Conservation (phyloP, 345 rosid species). For the Alliaria petiolata region DNA sequence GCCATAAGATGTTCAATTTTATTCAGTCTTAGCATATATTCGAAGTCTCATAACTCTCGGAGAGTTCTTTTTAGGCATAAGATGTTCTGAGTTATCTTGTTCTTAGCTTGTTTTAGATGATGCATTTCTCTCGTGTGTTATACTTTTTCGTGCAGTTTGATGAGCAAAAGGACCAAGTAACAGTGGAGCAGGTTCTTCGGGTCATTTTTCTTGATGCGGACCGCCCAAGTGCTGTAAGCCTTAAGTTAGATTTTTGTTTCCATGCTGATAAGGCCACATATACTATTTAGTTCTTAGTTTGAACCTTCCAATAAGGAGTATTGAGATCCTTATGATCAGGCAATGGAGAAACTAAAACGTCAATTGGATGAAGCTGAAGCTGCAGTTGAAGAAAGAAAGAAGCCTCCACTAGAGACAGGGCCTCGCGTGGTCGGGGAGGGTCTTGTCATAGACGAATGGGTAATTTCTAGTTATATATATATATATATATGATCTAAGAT, state of each 20-base stretch:
- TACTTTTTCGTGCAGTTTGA: slow-evolving; percentile 77
- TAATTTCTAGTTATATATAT: slow-evolving; percentile 11
- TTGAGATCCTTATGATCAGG: slow-evolving; percentile 32
- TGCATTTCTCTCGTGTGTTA: background rate
- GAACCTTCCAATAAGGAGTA: background rate
- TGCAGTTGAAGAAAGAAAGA: slow-evolving; percentile 82
- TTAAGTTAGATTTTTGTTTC: background rate
- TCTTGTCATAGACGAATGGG: slow-evolving; percentile 98
- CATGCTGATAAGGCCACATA: background rate
- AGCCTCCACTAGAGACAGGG: slow-evolving; percentile 78
- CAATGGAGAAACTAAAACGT: slow-evolving; percentile 75
- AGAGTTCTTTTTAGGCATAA: background rate
- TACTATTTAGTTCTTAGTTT: background rate
- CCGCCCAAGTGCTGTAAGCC: slow-evolving; percentile 69
- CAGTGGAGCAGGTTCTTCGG: slow-evolving; percentile 68
- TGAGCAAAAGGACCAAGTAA: slow-evolving; percentile 84
- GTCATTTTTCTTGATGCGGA: slow-evolving; percentile 73
- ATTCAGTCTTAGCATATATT: no score
- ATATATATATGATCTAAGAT: background rate
- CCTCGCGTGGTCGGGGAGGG: slow-evolving; percentile 84
- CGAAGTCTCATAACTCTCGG: no score
- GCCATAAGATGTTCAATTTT: no score
- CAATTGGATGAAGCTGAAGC: slow-evolving; percentile 95
- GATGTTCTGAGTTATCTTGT: background rate
- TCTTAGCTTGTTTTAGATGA: slow-evolving; percentile 2